Evolutionary conservation across 2,329 filamentous ascomycete genomes (phyloP).

Genomic region (Xylariaceae sp.): DNA sequence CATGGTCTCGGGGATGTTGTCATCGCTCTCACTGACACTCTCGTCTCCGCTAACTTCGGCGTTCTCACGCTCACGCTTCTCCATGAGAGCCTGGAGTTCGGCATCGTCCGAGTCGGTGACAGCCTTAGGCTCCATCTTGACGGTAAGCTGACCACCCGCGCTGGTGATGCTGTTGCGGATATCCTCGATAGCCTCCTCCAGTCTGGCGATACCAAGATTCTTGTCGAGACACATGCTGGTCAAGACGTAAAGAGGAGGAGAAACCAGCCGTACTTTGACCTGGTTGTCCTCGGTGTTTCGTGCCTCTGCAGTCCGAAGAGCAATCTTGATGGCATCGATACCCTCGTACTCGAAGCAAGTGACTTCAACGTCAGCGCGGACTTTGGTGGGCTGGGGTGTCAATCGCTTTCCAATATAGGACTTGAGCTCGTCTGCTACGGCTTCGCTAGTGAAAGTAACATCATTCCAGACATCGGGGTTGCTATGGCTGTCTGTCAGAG

Average conservation of each 20-base stretch:
- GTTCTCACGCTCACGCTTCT: constrained; percentile 97
- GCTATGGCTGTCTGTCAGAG: constrained; percentile 42
- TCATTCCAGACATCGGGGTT: constrained; percentile 97
- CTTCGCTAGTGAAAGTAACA: constrained; percentile 79
- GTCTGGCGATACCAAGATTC: constrained; percentile 71
- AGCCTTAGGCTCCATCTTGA: constrained; percentile 99
- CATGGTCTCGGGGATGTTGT: constrained; percentile 63
- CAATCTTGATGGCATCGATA: constrained; percentile 95
- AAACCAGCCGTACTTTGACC: constrained; percentile 98
- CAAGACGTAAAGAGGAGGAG: constrained; percentile 91
- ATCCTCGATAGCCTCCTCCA: constrained; percentile 87
- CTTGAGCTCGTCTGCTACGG: constrained; percentile 84
- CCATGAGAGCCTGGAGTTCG: constrained; percentile 95
- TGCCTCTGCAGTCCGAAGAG: constrained; percentile 85
- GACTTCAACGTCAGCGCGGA: constrained; percentile 95
- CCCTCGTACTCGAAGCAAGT: constrained; percentile 95
- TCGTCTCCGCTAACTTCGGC: constrained; percentile 97
- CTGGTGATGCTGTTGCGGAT: constrained; percentile 76
- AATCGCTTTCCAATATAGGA: constrained; percentile 96
- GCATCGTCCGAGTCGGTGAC: constrained; percentile 98
- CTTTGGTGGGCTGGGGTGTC: constrained; percentile 97
- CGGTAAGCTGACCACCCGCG: constrained; percentile 73
- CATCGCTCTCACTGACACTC: constrained; percentile 91
- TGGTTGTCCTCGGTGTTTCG: constrained; percentile 88
- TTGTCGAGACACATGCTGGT: constrained; percentile 97